A percentile compares a stretch with the other conserved stretches of the same genome.
phyloP scores from a whole-genome alignment of 352 stramenopile species.

The Phytophthora tentaculata region DNA sequence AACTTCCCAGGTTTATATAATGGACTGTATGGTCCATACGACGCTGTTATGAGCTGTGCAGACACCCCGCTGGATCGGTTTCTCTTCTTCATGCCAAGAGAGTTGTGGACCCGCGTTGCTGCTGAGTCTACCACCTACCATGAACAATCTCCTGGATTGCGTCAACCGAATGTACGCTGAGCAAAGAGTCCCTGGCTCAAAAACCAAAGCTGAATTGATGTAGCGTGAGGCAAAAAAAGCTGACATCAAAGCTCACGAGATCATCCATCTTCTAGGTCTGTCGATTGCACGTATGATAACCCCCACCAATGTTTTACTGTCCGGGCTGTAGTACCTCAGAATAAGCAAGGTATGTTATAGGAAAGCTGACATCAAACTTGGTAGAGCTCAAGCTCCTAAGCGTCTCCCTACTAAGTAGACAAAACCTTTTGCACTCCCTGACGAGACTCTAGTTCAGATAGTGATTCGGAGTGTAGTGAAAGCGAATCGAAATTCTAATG shows the following conservation, averaged over 20 bases:
- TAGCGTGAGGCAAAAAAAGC: background rate
- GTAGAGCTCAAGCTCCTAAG: no score
- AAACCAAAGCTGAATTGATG: background rate
- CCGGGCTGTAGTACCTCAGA: no score
- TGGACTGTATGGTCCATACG: background rate
- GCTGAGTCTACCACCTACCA: background rate
- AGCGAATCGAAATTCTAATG: no score
- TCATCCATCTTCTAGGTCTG: background rate
- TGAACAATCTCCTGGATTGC: background rate
- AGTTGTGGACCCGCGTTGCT: background rate
- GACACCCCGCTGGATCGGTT: background rate
- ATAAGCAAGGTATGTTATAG: no score
- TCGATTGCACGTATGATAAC: background rate
- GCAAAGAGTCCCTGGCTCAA: background rate
- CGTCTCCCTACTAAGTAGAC: no score
- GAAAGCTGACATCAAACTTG: no score
- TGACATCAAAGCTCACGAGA: background rate
- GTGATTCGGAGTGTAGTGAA: no score
- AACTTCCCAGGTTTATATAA: background rate
- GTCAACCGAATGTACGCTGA: background rate
- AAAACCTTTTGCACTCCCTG: no score
- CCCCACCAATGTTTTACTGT: no score
- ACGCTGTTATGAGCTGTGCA: background rate
- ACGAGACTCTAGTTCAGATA: no score
- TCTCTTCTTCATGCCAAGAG: background rate